Conservation (phyloP, 2,329 filamentous ascomycete genomes). For the Trichoderma hamatum region DNA sequence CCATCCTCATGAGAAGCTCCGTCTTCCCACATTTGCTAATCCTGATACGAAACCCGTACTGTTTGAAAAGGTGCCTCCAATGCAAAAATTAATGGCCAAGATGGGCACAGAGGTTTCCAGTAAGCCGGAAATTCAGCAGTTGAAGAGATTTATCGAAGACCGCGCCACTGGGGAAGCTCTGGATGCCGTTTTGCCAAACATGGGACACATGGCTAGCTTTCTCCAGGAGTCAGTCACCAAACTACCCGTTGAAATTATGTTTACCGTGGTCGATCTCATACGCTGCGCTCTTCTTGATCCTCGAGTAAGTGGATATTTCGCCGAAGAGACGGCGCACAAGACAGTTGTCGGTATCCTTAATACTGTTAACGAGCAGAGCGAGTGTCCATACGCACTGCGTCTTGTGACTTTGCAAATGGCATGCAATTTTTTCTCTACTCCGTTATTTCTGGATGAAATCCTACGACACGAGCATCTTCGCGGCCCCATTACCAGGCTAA, state of each 20-base stretch:
- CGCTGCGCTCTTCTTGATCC: conserved; percentile 76
- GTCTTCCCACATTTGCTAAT: conserved; percentile 69
- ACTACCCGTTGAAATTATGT: conserved; percentile 68
- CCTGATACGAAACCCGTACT: conserved; percentile 67
- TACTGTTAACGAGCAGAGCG: conserved; percentile 57
- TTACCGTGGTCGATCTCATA: conserved; percentile 84
- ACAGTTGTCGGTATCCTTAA: conserved; percentile 66
- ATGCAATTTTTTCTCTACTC: conserved; percentile 82
- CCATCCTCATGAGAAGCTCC: conserved; percentile 74
- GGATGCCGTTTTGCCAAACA: conserved; percentile 70
- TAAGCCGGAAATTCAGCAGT: conserved; percentile 61
- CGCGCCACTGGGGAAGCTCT: conserved; percentile 61
- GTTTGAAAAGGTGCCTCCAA: conserved; percentile 77
- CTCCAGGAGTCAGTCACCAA: conserved; percentile 57
- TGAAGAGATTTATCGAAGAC: conserved; percentile 72
- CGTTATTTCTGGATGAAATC: conserved; percentile 69
- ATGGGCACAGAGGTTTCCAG: conserved; percentile 64
- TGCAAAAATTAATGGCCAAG: conserved; percentile 80
- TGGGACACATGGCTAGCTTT: conserved; percentile 65
- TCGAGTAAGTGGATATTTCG: conserved; percentile 79
- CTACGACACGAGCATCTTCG: conserved; percentile 57
- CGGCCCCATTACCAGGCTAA: conserved; percentile 64
- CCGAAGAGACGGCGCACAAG: conserved; percentile 69
- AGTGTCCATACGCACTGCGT: conserved; percentile 77
- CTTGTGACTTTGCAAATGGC: conserved; percentile 81